Evolutionary conservation across 169 alveolate species (phyloP).

Genomic region (Perkinsus chesapeaki): DNA sequence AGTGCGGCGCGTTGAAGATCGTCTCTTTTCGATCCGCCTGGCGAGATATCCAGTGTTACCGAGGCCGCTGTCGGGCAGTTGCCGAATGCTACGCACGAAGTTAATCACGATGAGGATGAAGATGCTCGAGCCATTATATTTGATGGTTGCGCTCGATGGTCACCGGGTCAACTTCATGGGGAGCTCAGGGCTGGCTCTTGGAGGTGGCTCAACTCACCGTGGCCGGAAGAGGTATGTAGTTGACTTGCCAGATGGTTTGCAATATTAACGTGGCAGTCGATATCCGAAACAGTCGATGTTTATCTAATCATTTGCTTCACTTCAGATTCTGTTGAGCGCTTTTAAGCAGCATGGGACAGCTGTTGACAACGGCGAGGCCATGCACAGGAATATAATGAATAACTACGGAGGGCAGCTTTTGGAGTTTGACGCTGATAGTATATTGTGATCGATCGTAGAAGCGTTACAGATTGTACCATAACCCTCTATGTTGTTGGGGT

Average conservation of each 20-base stretch:
- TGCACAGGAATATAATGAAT: neutral
- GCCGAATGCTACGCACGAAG: no score
- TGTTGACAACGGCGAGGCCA: neutral
- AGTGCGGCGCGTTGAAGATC: neutral
- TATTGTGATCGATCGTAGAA: neutral
- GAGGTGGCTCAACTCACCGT: neutral
- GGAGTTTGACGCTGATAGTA: neutral
- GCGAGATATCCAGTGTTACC: neutral
- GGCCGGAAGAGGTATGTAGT: slow-evolving; percentile 4
- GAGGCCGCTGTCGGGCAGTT: neutral
- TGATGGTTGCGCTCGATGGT: neutral
- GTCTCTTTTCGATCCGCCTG: no score
- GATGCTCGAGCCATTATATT: neutral
- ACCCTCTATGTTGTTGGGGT: no score
- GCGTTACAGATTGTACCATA: neutral
- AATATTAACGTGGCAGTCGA: no score
- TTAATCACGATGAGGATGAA: neutral
- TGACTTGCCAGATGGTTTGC: no score
- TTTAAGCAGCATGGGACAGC: neutral
- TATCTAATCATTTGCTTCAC: no score
- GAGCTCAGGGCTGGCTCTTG: neutral
- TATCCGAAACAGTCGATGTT: no score
- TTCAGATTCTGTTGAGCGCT: neutral
- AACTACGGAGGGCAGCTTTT: neutral
- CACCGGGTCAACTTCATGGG: neutral